A percentile compares a stretch with the other conserved stretches of the same genome.
These are phyloP conservation scores for Suillus weaverae DNA, from an alignment of 768 basidiomycete species.

Conservation along the genomic window DNA sequence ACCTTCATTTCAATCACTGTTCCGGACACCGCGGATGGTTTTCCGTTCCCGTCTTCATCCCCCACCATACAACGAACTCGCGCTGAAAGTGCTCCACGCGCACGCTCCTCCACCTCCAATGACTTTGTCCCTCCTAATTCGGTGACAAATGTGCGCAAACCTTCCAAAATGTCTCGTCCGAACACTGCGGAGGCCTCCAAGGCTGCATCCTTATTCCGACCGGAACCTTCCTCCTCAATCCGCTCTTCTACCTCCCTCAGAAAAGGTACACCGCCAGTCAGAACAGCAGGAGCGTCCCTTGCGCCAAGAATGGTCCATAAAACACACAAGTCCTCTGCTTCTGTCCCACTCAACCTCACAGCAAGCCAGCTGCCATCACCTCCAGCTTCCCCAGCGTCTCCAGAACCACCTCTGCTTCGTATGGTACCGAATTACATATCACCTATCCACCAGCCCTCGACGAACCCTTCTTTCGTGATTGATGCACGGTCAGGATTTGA, in stretches of 20 bases:
- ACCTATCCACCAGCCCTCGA: constrained; percentile 77
- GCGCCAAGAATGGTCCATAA: constrained; percentile 14
- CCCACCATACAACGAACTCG: constrained; percentile 27
- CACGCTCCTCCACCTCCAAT: constrained; percentile 6
- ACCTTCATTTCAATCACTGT: constrained; percentile 67
- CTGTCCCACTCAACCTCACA: constrained; percentile 25
- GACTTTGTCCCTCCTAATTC: neutral
- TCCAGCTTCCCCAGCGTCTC: constrained; percentile 17
- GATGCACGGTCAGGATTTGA: constrained; percentile 52
- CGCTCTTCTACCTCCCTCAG: constrained; percentile 17
- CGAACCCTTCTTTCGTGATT: constrained; percentile 72
- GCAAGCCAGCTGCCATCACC: constrained; percentile 24
- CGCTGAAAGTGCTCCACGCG: constrained; percentile 27
- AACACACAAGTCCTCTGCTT: constrained; percentile 25
- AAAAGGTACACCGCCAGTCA: constrained; percentile 19
- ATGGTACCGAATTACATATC: constrained; percentile 71
- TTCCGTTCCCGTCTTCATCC: constrained; percentile 21
- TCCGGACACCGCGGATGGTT: constrained; percentile 23
- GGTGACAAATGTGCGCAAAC: constrained; percentile 16
- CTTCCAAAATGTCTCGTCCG: constrained; percentile 15
- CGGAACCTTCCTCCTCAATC: constrained; percentile 9
- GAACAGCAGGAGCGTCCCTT: constrained; percentile 18
- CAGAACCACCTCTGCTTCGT: constrained; percentile 15
- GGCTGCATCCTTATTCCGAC: constrained; percentile 9
- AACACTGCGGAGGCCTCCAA: constrained; percentile 20